A percentile compares a stretch with the other conserved stretches of the same genome.
Conservation (phyloP, 495 filamentous ascomycete species). For the Aspergillus haitiensis region DNA sequence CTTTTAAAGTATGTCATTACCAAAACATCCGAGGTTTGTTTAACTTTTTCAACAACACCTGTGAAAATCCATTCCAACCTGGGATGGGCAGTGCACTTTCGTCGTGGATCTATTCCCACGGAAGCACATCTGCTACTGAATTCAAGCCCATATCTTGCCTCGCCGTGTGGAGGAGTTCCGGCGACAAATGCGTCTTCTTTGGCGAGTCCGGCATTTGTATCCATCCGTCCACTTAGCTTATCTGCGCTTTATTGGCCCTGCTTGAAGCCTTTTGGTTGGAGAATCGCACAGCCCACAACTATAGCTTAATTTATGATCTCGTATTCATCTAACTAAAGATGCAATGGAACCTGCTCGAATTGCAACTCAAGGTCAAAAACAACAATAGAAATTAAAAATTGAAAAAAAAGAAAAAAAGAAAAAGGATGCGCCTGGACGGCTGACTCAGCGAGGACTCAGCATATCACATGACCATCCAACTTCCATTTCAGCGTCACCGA, state of each 20-base stretch:
- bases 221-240: not conserved
- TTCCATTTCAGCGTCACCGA: slow-evolving; percentile 20
- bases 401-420: not conserved
- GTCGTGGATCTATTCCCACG: not conserved
- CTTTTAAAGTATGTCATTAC: too few species aligned
- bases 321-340: not conserved
- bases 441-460: slow-evolving; percentile 14
- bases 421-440: not conserved
- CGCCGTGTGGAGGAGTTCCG: slow-evolving; percentile 5
- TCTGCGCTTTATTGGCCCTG: not conserved
- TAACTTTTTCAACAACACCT: not conserved
- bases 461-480: slow-evolving; percentile 22
- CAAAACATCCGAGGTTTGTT: too few species aligned
- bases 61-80: not conserved
- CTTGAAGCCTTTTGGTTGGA: not conserved
- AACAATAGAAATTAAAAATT: too few species aligned
- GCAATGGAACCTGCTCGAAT: not conserved
- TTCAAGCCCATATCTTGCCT: too few species aligned
- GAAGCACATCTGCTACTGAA: too few species aligned
- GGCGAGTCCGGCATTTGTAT: too few species aligned
- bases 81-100: not conserved
- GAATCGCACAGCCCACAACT: too few species aligned
- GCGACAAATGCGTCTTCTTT: not conserved
- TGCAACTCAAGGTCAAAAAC: not conserved
- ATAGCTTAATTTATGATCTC: not conserved